Evolutionary conservation across 805 yeast genomes (phyloP), one percentile per base, ranked within the genome.

Genomic region (Cyberlindnera amylophila): DNA sequence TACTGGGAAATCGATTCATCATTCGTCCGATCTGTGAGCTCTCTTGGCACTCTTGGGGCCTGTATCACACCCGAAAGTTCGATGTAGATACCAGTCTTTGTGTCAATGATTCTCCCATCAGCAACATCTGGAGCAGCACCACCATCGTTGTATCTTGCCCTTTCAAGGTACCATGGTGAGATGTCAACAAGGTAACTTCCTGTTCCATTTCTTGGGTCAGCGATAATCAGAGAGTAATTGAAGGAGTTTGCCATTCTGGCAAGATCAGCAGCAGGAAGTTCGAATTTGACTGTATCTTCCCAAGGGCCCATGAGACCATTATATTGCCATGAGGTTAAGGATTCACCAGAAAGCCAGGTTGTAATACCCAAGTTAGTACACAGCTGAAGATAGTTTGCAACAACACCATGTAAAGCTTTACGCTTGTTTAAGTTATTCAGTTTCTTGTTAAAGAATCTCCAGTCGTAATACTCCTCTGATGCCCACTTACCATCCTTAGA

Each of bases 31-130:
- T 42, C 51, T 1, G 34, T 18, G 7, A 54, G 4, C 3, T 45
- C 45, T 10, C 21, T 27, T 18, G 59, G 57, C 3, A 56, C 44
- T 43, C 52, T 54, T 34, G 59, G 59, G 2, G 60, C 57, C 32
- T 46, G 47, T 4, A 50, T 41, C 10, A 53, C 59, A 4, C 81
- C 87, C 3, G 77, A 72, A 40, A 81, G 67, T 51, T 80, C 85
- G 41, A 81, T 66, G 52, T 76, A 81, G 10, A 71, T 56, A 9
- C 86, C 86, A 2, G 81, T 72, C 42, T 74, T 73, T 13, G 71
- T 66, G 55, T 81, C 86, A 42, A 81, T 75, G 53, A 81, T 76
- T 47, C 84, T 68, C 8, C 80, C 73, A 54, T 76, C 81, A 16
- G 64, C 51, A 5, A 52, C 44, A 62, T 77, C 63, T 46, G 74